Evolutionary conservation across 139 green algal species (phyloP).

Genomic region (Chlorella vulgaris): DNA sequence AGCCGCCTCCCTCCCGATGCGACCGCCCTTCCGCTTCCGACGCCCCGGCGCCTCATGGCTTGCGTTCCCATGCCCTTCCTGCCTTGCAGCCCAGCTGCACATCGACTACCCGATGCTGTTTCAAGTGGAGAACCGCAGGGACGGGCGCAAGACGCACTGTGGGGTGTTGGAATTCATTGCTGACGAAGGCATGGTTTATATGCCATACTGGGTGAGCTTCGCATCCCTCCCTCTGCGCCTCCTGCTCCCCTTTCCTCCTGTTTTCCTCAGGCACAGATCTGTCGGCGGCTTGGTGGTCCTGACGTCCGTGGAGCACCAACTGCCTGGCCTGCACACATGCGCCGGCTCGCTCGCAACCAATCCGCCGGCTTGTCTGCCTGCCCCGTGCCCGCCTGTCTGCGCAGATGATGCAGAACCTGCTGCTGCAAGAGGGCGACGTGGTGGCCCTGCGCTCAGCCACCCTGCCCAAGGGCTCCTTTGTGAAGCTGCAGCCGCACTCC

Average conservation of each 20-base stretch:
- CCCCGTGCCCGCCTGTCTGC: neutral
- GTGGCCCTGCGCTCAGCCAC: conserved; percentile 82
- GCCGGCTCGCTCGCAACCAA: too few species aligned
- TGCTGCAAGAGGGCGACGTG: conserved; percentile 90
- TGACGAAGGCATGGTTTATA: conserved; percentile 95
- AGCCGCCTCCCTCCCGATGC: neutral
- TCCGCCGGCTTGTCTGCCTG: neutral
- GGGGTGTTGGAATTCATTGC: conserved; percentile 99
- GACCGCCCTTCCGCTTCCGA: neutral
- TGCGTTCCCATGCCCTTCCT: neutral
- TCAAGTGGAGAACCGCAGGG: conserved; percentile 78
- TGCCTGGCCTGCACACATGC: too few species aligned
- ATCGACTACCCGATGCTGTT: conserved; percentile 99
- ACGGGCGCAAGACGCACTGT: conserved; percentile 85
- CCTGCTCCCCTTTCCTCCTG: too few species aligned
- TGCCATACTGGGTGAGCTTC: conserved; percentile 92
- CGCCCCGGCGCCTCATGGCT: neutral
- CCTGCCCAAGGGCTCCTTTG: conserved; percentile 93
- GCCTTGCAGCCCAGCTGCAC: conserved; percentile 83
- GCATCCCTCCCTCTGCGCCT: neutral
- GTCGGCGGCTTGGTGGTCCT: too few species aligned
- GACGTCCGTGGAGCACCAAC: too few species aligned
- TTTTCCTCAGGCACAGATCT: too few species aligned
- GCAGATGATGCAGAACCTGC: conserved; percentile 99
- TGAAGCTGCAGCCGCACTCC: conserved; percentile 97